Evolutionary conservation across 1,284 basidiomycete species (phyloP).

Genomic region (Tausonia pullulans): DNA sequence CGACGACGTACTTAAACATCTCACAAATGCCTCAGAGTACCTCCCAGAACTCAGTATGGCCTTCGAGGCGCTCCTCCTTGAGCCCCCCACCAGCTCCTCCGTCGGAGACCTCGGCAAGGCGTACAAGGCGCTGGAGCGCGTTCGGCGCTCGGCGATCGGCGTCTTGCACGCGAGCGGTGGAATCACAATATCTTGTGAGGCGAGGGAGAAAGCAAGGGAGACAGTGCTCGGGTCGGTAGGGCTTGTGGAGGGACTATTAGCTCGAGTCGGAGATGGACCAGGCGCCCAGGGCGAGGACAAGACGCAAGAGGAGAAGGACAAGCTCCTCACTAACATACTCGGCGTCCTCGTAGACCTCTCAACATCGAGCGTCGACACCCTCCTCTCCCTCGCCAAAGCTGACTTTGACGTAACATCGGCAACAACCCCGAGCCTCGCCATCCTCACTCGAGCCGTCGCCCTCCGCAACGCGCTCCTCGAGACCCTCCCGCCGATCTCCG

Average conservation of each 20-base stretch:
- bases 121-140: constrained; percentile 6
- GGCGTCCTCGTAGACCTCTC: constrained; percentile 17
- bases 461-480: not conserved
- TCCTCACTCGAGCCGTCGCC: constrained; percentile 1
- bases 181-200: not conserved
- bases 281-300: too few species aligned
- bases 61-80: too few species aligned
- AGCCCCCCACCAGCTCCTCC: too few species aligned
- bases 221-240: constrained; percentile 2
- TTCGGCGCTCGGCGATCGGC: not conserved
- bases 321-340: too few species aligned
- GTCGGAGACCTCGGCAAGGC: not conserved
- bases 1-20: too few species aligned
- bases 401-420: not conserved
- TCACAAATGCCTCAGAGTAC: too few species aligned
- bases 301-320: too few species aligned
- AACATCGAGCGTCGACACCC: constrained; percentile 23
- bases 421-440: constrained; percentile 11
- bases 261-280: too few species aligned
- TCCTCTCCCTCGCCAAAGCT: constrained; percentile 23
- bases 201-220: not conserved
- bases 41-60: too few species aligned
- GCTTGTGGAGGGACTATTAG: constrained; percentile 7
- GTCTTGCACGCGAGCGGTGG: not conserved
- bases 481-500: not conserved